These are phyloP conservation scores for Bjerkandera adusta DNA, from an alignment of 1,284 basidiomycete genomes.

Conservation along the genomic window DNA sequence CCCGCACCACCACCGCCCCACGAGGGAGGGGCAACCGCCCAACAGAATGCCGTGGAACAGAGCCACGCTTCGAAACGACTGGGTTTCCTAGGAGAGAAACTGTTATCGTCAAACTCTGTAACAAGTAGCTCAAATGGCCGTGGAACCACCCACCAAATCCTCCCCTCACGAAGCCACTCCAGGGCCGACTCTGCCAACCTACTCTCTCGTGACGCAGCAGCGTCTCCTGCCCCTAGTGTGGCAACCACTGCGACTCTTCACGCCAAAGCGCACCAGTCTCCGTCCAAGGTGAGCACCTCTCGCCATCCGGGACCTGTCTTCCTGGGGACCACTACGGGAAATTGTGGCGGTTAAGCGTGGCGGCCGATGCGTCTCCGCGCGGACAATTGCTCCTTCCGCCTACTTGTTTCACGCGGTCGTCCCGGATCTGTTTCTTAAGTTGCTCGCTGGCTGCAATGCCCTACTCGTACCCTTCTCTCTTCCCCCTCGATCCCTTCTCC, in stretches of 20 bases:
- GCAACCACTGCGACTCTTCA: slow-evolving; percentile 19
- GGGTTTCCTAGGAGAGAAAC: slow-evolving; percentile 33
- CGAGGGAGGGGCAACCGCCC: slow-evolving; percentile 1
- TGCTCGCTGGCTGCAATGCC: not conserved
- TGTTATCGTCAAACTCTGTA: slow-evolving; percentile 23
- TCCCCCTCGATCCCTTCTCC: slow-evolving; percentile 9
- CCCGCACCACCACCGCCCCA: slow-evolving; percentile 2
- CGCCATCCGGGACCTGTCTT: not conserved
- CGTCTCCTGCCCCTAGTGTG: slow-evolving; percentile 27
- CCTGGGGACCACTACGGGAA: not conserved
- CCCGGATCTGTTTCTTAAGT: not conserved
- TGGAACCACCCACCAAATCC: slow-evolving; percentile 22
- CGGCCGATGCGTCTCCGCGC: not conserved
- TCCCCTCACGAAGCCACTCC: slow-evolving; percentile 27
- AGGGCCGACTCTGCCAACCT: slow-evolving; percentile 27
- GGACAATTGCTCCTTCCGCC: not conserved
- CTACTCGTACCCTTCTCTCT: slow-evolving; percentile 4
- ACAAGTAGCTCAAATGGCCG: slow-evolving; percentile 19
- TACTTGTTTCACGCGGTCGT: not conserved
- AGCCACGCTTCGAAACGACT: slow-evolving; percentile 22
- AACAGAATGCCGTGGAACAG: slow-evolving; percentile 16
- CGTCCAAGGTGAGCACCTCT: slow-evolving; percentile 55
- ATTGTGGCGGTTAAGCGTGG: not conserved
- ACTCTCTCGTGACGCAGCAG: slow-evolving; percentile 23
- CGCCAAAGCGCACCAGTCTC: slow-evolving; percentile 51